Base-by-base conservation (phyloP, 129 eudicot genomes). In the Flaveria brownii region DNA sequence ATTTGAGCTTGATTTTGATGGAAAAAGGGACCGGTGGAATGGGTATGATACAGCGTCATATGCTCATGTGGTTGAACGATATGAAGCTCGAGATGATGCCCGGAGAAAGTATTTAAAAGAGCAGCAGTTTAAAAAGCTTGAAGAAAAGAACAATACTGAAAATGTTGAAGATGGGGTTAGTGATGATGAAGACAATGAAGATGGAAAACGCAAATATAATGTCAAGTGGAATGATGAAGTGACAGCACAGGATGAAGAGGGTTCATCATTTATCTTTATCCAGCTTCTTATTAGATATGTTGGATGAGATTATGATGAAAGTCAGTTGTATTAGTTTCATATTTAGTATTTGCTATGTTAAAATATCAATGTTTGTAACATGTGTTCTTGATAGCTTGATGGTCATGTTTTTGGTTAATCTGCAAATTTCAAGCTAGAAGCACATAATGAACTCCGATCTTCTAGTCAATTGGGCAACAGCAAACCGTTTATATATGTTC, bases 1-100 rank as follows among this genome's bases (percentile, higher is more conserved):
- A 9, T 83, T 93, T 83, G 97, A 88, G 85, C 93, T 93, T 2
- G 96, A 93, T 82, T 88, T 86, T 84, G 97, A 93, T 71, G 97
- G 98, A 6, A 93, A 93, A 81, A 52, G 96, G 66, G 98, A 90
- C 25, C 84, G 91, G 42, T 93, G 96, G 97, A 93, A 93, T 75
- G 98, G 98, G 1, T 90, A 85, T 84, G 98, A 93, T 61, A 88
- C 93, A 25, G 86, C 97, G 23, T 82, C 92, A 0, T 93, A 88
- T 83, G 89, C 85, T 18, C 83, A 87, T n/a, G 90, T 92, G 15
- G 68, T 93, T 76, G 90, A 90, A 66, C 79, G 92, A 54, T 88
- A 90, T 33, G 98, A 93, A 81, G 89, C 97, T 25, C 84, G 86
- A 76, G 97, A 90, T 73, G 96, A 90, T 78, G 98, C 96, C 18